Evolutionary conservation across 345 rosid species (phyloP), one percentile per base, ranked within the genome.

Genomic region (Brassica juncea): DNA sequence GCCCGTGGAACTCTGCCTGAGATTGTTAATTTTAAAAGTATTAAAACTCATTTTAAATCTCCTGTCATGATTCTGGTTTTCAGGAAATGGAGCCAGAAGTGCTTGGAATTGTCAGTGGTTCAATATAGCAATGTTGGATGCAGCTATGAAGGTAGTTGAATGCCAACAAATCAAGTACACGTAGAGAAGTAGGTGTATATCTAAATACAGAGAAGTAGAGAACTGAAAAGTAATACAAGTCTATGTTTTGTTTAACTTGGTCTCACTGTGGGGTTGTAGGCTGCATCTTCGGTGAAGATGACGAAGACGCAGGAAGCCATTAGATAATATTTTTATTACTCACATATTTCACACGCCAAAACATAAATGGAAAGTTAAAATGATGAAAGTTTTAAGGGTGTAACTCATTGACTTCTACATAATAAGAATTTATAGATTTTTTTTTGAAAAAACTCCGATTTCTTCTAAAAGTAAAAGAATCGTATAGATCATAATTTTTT

Each of bases 51-150:
- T 4, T 32, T 58, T 66, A 55, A 62, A 21, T 72, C 55, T 73
- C 66, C 66, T 68, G 65, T 23, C 74, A 75, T 82, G 78, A 84
- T 60, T 71, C 67, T 28, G 72, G 61, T 73, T 82, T 83, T 9
- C 88, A 85, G 82, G 97, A 91, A 75, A 82, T 85, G 66, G 97
- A 82, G 85, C 87, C 93, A 68, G 85, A 78, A 61, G 87, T 85
- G 35, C 76, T 77, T 64, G 92, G 87, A 84, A 87, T 90, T 74
- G 86, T 91, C 23, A 79, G 80, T 55, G 87, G 84, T 61, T 95
- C 97, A 67, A 91, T 87, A 80, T 37, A 54, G 62, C 84, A 61
- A 91, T 95, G 99, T 89, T 95, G 63, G 91, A 95, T 85, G 88
- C 84, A 60, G 97, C 96, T 80, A 78, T 95, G 62, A 87, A 95